phyloP scores from a whole-genome alignment of 176 grass and related monocot species.

The Aegilops umbellulata region DNA sequence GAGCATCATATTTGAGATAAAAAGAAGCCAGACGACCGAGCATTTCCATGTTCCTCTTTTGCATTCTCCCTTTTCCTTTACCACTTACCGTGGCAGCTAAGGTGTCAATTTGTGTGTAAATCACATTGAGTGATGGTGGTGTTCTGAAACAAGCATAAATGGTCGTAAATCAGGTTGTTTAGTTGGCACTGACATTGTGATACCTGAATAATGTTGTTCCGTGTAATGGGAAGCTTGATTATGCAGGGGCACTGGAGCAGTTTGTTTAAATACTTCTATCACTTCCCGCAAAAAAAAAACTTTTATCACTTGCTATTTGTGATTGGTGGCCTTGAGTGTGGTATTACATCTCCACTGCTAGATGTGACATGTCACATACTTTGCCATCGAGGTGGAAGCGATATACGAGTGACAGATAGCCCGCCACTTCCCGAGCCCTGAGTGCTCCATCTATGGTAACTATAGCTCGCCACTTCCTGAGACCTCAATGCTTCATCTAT shows the following conservation, averaged over 20 bases:
- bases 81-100: constrained; percentile 92
- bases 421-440: too few relatives aligned
- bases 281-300: too few relatives aligned
- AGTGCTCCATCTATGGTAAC: too few relatives aligned
- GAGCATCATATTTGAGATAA: constrained; percentile 83
- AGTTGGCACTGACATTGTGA: background rate
- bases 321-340: background rate
- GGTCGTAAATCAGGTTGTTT: background rate
- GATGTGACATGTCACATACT: too few relatives aligned
- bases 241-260: background rate
- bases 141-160: background rate
- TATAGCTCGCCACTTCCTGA: too few relatives aligned
- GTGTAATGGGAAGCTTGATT: background rate
- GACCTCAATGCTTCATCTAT: too few relatives aligned
- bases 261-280: background rate
- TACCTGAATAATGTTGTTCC: constrained; percentile 1
- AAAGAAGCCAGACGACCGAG: constrained; percentile 57
- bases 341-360: background rate
- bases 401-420: too few relatives aligned
- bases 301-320: background rate
- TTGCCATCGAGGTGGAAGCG: too few relatives aligned
- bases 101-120: background rate
- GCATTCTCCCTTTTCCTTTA: constrained; percentile 88
- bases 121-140: background rate
- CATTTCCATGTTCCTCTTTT: constrained; percentile 94